A percentile compares a stretch with the other conserved stretches of the same genome.
Conservation (phyloP, 2,329 filamentous ascomycete species). For the Penicillium sp. region DNA sequence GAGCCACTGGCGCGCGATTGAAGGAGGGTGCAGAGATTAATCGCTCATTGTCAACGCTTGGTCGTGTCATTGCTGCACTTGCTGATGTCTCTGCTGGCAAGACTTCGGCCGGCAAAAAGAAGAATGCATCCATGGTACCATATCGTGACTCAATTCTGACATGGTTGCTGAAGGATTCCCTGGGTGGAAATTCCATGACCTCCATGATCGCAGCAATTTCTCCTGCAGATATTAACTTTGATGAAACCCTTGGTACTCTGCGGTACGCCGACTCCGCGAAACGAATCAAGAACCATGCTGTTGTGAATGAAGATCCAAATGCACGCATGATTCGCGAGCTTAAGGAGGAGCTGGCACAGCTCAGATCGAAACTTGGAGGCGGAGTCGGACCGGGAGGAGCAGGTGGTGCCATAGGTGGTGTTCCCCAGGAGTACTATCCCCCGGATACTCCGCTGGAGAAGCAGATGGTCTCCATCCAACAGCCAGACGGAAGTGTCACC, state of each 20-base stretch:
- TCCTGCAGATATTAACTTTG: constrained; percentile 97
- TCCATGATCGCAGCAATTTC: constrained; percentile 99
- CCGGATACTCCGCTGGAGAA: constrained; percentile 89
- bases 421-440: constrained; percentile 80
- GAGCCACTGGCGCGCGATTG: constrained; percentile 87
- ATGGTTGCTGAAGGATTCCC: constrained; percentile 93
- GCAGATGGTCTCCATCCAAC: constrained; percentile 92
- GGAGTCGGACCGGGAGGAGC: constrained; percentile 45
- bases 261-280: constrained; percentile 97
- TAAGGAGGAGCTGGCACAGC: constrained; percentile 85
- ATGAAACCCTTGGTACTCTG: constrained; percentile 92
- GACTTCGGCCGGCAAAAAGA: constrained; percentile 69
- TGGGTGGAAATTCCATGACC: constrained; percentile 98
- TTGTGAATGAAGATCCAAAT: constrained; percentile 98
- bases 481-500: constrained; percentile 79
- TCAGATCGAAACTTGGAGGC: constrained; percentile 79
- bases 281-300: constrained; percentile 99
- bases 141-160: constrained; percentile 97
- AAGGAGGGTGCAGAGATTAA: constrained; percentile 99
- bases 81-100: constrained; percentile 78
- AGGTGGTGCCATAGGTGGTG: constrained; percentile 48
- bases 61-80: constrained; percentile 93
- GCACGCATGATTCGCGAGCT: constrained; percentile 97
- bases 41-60: constrained; percentile 88
- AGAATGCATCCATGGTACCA: constrained; percentile 73